Percentiles rank a stretch among this genome's conserved stretches.
phyloP scores from a whole-genome alignment of 768 basidiomycete species.

The Cyclocybe cylindracea region DNA sequence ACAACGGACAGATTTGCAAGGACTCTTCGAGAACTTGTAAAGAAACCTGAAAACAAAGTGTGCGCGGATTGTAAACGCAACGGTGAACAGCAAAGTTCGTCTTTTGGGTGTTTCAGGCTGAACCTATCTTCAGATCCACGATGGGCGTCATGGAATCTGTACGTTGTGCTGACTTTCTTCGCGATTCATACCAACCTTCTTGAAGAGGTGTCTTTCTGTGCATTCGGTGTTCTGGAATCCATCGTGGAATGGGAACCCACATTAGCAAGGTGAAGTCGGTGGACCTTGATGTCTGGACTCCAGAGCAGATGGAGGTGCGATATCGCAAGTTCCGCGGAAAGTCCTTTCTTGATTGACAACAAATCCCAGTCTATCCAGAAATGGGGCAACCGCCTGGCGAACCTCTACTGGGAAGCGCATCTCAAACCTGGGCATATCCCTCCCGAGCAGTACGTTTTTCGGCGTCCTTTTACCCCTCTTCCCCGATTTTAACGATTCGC shows the following conservation, averaged over 20 bases:
- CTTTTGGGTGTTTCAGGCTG: conserved; percentile 4
- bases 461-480: background rate
- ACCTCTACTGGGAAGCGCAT: conserved; percentile 97
- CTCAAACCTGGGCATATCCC: conserved; percentile 89
- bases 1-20: conserved; percentile 80
- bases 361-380: conserved; percentile 70
- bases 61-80: conserved; percentile 98
- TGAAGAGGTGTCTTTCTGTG: conserved; percentile 89
- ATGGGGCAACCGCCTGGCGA: conserved; percentile 94
- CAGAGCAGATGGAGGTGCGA: conserved; percentile 92
- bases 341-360: background rate
- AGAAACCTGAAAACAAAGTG: conserved; percentile 86
- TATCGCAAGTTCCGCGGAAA: background rate
- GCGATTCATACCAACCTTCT: conserved; percentile 2
- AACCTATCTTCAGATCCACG: conserved; percentile 69
- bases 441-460: conserved; percentile 82
- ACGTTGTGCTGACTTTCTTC: conserved; percentile 22
- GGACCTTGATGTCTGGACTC: conserved; percentile 97
- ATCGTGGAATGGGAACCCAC: conserved; percentile 97
- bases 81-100: conserved; percentile 49
- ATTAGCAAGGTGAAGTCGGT: conserved; percentile 97
- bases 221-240: conserved; percentile 96
- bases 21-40: conserved; percentile 85
- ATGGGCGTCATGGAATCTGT: conserved; percentile 99
- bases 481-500: background rate